Conservation (phyloP, 257 asterid genomes). For the Solanum lycopersicoides region DNA sequence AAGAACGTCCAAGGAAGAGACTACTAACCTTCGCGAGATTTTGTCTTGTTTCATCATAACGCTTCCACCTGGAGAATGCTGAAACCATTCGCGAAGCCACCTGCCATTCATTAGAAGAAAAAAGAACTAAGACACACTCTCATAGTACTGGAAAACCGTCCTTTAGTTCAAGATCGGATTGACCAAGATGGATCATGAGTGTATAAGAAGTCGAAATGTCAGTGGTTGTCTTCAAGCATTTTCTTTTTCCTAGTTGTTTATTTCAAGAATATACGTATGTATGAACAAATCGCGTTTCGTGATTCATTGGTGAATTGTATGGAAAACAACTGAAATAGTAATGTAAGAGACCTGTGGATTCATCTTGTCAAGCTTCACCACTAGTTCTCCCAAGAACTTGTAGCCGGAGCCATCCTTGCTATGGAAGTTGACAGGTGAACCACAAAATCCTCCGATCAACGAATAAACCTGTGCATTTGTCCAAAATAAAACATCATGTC, state of each 20-base stretch:
- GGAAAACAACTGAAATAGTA: not conserved
- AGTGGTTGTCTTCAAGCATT: not conserved
- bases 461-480: slow-evolving; percentile 53
- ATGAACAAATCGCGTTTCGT: not conserved
- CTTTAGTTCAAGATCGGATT: not conserved
- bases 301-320: not conserved
- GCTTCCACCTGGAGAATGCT: slow-evolving; percentile 91
- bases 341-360: slow-evolving; percentile 57
- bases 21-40: slow-evolving; percentile 58
- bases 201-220: not conserved
- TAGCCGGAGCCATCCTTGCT: slow-evolving; percentile 75
- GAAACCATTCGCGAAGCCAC: slow-evolving; percentile 93
- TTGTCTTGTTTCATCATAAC: slow-evolving; percentile 75
- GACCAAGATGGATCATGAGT: not conserved
- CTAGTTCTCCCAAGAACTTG: slow-evolving; percentile 65
- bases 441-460: slow-evolving; percentile 66
- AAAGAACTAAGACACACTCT: not conserved
- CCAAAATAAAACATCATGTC: not conserved
- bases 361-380: slow-evolving; percentile 70
- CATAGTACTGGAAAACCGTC: not conserved
- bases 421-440: slow-evolving; percentile 63
- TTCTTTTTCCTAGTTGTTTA: not conserved
- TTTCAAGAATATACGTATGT: not conserved
- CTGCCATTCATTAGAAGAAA: slow-evolving; percentile 14
- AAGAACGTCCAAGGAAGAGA: not conserved